phyloP scores from a whole-genome alignment of 2,329 filamentous ascomycete genomes.

The Gremmenia infestans region DNA sequence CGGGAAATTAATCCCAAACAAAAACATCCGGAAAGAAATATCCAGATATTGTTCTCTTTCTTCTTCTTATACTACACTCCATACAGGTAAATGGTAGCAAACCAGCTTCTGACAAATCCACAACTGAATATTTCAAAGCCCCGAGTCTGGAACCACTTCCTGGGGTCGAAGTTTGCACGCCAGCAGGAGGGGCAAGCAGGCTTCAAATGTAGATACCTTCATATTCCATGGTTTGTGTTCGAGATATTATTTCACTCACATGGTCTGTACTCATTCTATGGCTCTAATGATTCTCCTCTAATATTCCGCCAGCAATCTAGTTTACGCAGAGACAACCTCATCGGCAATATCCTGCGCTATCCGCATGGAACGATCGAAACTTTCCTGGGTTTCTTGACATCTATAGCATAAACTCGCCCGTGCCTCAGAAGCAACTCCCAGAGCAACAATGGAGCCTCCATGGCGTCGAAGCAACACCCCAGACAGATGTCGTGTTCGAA shows the following conservation, averaged over 20 bases:
- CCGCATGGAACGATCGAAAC: neutral
- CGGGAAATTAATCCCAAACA: constrained; percentile 8
- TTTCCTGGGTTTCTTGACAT: constrained; percentile 3
- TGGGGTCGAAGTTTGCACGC: constrained; percentile 15
- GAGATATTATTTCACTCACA: constrained; percentile 9
- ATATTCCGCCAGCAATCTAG: constrained; percentile 7
- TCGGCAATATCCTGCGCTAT: constrained; percentile 1
- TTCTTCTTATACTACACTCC: constrained; percentile 2
- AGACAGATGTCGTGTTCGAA: constrained; percentile 2
- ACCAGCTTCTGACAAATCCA: neutral
- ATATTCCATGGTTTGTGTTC: constrained; percentile 19
- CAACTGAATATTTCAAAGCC: constrained; percentile 9
- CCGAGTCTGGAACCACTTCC: constrained; percentile 6
- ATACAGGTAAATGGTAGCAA: constrained; percentile 5
- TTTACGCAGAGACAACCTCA: neutral
- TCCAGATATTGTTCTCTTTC: constrained; percentile 7
- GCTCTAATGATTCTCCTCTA: constrained; percentile 2
- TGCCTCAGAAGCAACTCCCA: neutral
- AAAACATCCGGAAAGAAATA: constrained; percentile 9
- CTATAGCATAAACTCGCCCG: constrained; percentile 5
- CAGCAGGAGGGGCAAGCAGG: constrained; percentile 1
- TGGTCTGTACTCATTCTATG: constrained; percentile 5
- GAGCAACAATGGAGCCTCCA: constrained; percentile 7
- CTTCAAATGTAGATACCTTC: constrained; percentile 12
- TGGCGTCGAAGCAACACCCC: constrained; percentile 3